Percentiles rank a stretch among this genome's conserved stretches.
Evolutionary conservation across 768 basidiomycete species (phyloP).

Genomic region (Nidula microcarpa): DNA sequence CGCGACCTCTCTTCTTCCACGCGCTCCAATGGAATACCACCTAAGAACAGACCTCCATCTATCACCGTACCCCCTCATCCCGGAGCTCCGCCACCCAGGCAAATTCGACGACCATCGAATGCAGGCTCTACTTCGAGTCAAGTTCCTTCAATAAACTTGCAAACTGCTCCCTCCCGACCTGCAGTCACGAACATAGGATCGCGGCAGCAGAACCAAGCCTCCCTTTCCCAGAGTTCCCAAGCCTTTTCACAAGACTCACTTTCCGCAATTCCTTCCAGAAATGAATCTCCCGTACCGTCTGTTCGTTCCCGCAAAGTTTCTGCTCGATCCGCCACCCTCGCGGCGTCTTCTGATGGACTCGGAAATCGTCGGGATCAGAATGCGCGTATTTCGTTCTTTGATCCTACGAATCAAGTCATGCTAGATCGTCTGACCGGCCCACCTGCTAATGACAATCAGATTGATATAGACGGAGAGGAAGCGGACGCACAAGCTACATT

Average conservation of each 20-base stretch:
- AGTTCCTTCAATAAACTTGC: constrained; percentile 18
- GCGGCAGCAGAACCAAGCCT: no score
- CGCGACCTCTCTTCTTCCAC: constrained; percentile 3
- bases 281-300: constrained; percentile 20
- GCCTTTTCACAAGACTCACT: constrained; percentile 13
- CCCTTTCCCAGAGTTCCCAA: no score
- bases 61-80: constrained; percentile 26
- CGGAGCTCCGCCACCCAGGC: constrained; percentile 20
- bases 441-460: constrained; percentile 28
- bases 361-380: constrained; percentile 56
- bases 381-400: constrained; percentile 78
- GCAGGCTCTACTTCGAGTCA: constrained; percentile 35
- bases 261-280: constrained; percentile 12
- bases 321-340: constrained; percentile 17
- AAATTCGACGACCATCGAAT: constrained; percentile 40
- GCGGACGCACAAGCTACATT: constrained; percentile 80
- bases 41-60: constrained; percentile 25
- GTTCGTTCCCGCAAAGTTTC: constrained; percentile 20
- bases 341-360: constrained; percentile 26
- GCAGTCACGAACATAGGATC: no score
- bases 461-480: constrained; percentile 59
- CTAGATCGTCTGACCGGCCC: constrained; percentile 66
- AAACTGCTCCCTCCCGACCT: constrained; percentile 12
- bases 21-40: background rate
- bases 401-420: constrained; percentile 70